Evolutionary conservation across 768 basidiomycete genomes (phyloP), one percentile per base, ranked within the genome.

Genomic region (Leccinum truebloodii): DNA sequence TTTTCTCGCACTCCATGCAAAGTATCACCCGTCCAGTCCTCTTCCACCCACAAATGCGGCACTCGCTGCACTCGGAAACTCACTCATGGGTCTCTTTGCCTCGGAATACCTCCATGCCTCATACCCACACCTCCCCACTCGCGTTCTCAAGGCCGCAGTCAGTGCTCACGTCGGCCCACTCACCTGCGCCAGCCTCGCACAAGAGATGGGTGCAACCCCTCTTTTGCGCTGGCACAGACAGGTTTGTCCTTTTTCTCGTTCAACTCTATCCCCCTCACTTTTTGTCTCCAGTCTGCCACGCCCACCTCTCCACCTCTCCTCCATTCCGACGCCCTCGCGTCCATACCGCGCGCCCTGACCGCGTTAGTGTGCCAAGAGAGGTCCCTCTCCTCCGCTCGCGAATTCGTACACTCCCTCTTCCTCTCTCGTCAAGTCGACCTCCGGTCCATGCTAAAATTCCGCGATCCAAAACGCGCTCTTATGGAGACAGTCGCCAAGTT

Each of bases 101-200:
- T 67, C 92, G 3, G 95, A 98, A 76, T 86, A 89, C 71, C 77
- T 97, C 44, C 82, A 90, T 58, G 80, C 87, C 13, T 80, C 85
- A 50, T 98, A 90, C 73, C 96, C 96, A 0, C 88, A 95, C 69
- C 83, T 98, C 28, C 96, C 96, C 2, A 94, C 93, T 22, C 87
- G 92, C 57, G 94, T 94, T 24, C 77, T 93, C 66, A 95, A 97
- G 76, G 90, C 92, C 6, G 94, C 92, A 14, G 86, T 96, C 59
- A 94, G 92, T 46, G 92, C 94, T 57, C 92, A 93, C 73, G 95
- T 95, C 34, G 96, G 96, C 14, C 88, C 92, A 16, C 77, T 84
- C 64, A 88, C 90, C 6, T 94, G 92, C 69, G 86, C 91, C 44
- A 86, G 81, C 64, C 88, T 98, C 54, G 95, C 95, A 26, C 85